Conservation (phyloP, 805 yeast species). For the Saccharomycopsis schoenii region DNA sequence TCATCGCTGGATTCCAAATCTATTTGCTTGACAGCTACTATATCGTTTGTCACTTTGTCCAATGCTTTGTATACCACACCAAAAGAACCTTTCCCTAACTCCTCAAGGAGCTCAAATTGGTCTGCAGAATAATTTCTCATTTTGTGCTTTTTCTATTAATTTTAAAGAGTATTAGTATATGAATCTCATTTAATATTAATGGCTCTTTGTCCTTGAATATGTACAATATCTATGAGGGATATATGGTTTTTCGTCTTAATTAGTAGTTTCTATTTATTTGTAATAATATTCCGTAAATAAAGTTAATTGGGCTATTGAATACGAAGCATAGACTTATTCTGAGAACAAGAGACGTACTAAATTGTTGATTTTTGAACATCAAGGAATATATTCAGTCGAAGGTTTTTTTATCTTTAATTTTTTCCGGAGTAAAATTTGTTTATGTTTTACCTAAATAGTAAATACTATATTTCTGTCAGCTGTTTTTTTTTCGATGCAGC, state of each 20-base stretch:
- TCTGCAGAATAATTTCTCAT: conserved; percentile 26
- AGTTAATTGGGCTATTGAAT: no score
- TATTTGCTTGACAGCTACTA: conserved; percentile 42
- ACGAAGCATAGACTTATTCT: no score
- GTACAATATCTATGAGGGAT: no score
- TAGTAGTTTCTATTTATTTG: no score
- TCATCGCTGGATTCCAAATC: conserved; percentile 60
- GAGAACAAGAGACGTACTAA: no score
- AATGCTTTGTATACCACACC: conserved; percentile 65
- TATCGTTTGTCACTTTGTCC: conserved; percentile 30
- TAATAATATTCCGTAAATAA: no score
- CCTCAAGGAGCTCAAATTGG: conserved; percentile 39
- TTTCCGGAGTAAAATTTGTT: neutral
- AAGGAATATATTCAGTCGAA: neutral
- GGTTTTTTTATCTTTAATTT: neutral
- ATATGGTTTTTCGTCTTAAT: no score
- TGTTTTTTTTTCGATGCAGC: neutral
- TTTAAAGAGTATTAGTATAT: no score
- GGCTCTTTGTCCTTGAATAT: neutral
- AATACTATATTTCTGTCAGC: neutral
- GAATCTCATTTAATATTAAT: neutral
- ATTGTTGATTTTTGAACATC: neutral
- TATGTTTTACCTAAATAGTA: neutral
- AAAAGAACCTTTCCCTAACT: conserved; percentile 71
- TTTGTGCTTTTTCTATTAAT: neutral